A percentile compares a stretch with the other conserved stretches of the same genome.
Evolutionary conservation across 805 yeast genomes (phyloP).

Genomic region (Candida manassasensis): DNA sequence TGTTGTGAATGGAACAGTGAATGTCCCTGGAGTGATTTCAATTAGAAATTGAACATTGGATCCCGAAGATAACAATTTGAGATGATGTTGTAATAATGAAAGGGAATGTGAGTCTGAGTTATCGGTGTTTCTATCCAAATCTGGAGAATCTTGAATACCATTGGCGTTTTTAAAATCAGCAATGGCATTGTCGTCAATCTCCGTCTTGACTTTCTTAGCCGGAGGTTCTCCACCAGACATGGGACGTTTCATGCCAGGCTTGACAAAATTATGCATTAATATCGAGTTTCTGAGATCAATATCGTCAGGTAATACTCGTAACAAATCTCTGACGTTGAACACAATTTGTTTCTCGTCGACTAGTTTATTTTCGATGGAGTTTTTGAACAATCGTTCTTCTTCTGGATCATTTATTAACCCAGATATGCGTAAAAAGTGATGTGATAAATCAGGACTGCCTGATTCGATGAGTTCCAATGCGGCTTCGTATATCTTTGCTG

Average conservation of each 20-base stretch:
- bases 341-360: slow-evolving; percentile 33
- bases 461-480: slow-evolving; percentile 58
- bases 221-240: slow-evolving; percentile 13
- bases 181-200: slow-evolving; percentile 24
- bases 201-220: slow-evolving; percentile 21
- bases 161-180: not conserved
- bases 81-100: slow-evolving; percentile 53
- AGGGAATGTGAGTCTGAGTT: slow-evolving; percentile 22
- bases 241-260: slow-evolving; percentile 24
- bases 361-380: slow-evolving; percentile 27
- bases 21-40: slow-evolving; percentile 52
- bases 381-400: slow-evolving; percentile 22
- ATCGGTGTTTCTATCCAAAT: slow-evolving; percentile 14
- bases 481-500: slow-evolving; percentile 59
- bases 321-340: slow-evolving; percentile 30
- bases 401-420: slow-evolving; percentile 52
- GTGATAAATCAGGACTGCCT: slow-evolving; percentile 39
- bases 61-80: slow-evolving; percentile 57
- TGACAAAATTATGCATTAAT: slow-evolving; percentile 36
- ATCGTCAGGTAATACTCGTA: slow-evolving; percentile 32
- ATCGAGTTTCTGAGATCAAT: slow-evolving; percentile 45
- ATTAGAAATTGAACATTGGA: slow-evolving; percentile 53
- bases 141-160: not conserved
- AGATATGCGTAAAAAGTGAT: slow-evolving; percentile 39
- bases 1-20: slow-evolving; percentile 57